These are phyloP conservation scores for Fusarium acutatum DNA, from an alignment of 2,329 filamentous ascomycete genomes.

Conservation along the genomic window DNA sequence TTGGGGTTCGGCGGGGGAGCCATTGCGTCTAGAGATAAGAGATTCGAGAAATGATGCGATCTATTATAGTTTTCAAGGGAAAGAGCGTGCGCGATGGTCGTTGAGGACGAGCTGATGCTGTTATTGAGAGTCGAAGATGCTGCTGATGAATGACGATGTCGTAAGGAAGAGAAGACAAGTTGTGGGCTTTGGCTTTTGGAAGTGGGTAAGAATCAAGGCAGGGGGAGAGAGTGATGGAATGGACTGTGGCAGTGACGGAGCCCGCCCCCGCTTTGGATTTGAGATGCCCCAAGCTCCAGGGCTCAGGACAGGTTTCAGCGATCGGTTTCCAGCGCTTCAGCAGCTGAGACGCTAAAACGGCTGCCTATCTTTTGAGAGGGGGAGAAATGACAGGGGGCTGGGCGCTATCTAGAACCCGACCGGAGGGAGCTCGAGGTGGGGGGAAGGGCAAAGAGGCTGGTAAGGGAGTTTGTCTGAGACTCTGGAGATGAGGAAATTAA, in stretches of 20 bases:
- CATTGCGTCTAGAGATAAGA: conserved; percentile 50
- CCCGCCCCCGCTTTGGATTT: conserved; percentile 23
- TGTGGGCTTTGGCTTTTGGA: conserved; percentile 16
- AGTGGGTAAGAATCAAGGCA: conserved; percentile 31
- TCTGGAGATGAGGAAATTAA: neutral
- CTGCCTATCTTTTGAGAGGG: conserved; percentile 15
- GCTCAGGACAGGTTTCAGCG: conserved; percentile 25
- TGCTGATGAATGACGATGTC: conserved; percentile 29
- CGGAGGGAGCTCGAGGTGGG: conserved; percentile 21
- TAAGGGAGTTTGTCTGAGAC: conserved; percentile 17
- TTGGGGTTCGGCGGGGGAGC: conserved; percentile 78
- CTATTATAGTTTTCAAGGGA: neutral
- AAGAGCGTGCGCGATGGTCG: neutral
- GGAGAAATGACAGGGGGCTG: conserved; percentile 2
- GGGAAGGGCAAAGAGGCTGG: conserved; percentile 12
- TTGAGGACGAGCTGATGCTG: neutral
- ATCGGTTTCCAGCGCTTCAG: conserved; percentile 11
- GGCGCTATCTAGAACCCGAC: conserved; percentile 1
- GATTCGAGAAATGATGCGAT: conserved; percentile 2
- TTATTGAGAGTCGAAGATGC: conserved; percentile 8
- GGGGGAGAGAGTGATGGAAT: conserved; percentile 22
- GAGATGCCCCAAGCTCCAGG: conserved; percentile 29
- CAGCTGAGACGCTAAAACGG: conserved; percentile 18
- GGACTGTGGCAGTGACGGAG: conserved; percentile 33
- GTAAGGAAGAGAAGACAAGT: conserved; percentile 25